Evolutionary conservation across 2,329 filamentous ascomycete genomes (phyloP).

Genomic region (Davidsoniella eucalypti): DNA sequence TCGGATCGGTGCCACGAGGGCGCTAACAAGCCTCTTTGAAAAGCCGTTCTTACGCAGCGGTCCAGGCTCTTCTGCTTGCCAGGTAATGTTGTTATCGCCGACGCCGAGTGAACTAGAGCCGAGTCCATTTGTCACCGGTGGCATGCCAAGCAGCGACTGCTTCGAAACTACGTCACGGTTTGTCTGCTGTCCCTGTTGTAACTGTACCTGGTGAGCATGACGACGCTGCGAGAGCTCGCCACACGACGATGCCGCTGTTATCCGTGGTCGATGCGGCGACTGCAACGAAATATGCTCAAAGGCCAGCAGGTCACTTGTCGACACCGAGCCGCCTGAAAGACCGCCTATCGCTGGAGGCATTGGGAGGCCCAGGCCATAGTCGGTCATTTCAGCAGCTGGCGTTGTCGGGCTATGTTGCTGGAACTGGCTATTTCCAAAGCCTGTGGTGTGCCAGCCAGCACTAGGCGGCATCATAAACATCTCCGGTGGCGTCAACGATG

Average conservation of each 20-base stretch:
- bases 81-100: no score
- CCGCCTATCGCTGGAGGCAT: background rate
- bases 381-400: background rate
- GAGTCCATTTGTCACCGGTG: no score
- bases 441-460: no score
- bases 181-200: background rate
- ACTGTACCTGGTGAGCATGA: background rate
- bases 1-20: conserved; percentile 4
- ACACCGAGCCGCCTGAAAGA: background rate
- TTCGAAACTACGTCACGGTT: background rate
- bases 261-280: conserved; percentile 7
- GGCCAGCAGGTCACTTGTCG: conserved; percentile 6
- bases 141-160: no score
- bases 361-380: conserved; percentile 1
- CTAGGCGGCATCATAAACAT: background rate
- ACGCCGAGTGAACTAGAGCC: no score
- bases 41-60: conserved; percentile 1
- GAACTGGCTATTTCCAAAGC: no score
- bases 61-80: background rate
- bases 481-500: background rate
- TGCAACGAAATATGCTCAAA: conserved; percentile 7
- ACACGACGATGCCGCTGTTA: background rate
- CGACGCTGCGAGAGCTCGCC: background rate
- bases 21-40: conserved; percentile 4
- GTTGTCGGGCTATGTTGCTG: background rate